Evolutionary conservation across 164 flowering plant species (phyloP).

Genomic region (Annona cherimola): DNA sequence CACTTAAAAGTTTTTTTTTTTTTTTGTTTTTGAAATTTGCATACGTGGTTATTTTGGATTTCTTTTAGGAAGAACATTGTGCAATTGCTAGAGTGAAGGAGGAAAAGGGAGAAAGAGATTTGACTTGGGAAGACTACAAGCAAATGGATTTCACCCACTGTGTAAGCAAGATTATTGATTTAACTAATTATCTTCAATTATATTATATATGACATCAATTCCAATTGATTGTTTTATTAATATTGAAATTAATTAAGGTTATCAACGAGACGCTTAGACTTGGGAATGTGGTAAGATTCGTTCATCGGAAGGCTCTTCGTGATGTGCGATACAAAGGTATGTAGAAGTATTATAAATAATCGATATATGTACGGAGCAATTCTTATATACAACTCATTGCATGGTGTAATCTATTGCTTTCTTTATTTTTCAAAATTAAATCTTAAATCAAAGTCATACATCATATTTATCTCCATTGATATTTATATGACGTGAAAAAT

Average conservation of each 20-base stretch:
- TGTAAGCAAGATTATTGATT: slow-evolving; percentile 34
- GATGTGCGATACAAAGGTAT: slow-evolving; percentile 76
- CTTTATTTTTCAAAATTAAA: too few relatives aligned
- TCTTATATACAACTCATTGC: too few relatives aligned
- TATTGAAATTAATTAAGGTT: slow-evolving; percentile 38
- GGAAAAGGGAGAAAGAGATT: slow-evolving; percentile 37
- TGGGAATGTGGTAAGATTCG: slow-evolving; percentile 86
- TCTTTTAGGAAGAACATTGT: slow-evolving; percentile 67
- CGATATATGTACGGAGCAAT: too few relatives aligned
- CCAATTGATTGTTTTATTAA: background rate
- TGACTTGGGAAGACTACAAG: slow-evolving; percentile 92
- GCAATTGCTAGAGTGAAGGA: slow-evolving; percentile 49
- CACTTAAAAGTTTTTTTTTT: too few relatives aligned
- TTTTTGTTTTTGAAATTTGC: background rate
- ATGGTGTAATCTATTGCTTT: too few relatives aligned
- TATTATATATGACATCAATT: background rate
- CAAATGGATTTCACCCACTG: slow-evolving; percentile 92
- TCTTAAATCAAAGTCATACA: background rate
- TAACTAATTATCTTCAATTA: background rate
- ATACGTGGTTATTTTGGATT: background rate
- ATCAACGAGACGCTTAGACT: slow-evolving; percentile 81
- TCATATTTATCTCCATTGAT: background rate
- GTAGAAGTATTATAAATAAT: too few relatives aligned
- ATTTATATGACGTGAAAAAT: too few relatives aligned
- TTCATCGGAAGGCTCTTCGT: slow-evolving; percentile 82